phyloP scores from a whole-genome alignment of 805 yeast species.

The Wickerhamiella hasegawae region DNA sequence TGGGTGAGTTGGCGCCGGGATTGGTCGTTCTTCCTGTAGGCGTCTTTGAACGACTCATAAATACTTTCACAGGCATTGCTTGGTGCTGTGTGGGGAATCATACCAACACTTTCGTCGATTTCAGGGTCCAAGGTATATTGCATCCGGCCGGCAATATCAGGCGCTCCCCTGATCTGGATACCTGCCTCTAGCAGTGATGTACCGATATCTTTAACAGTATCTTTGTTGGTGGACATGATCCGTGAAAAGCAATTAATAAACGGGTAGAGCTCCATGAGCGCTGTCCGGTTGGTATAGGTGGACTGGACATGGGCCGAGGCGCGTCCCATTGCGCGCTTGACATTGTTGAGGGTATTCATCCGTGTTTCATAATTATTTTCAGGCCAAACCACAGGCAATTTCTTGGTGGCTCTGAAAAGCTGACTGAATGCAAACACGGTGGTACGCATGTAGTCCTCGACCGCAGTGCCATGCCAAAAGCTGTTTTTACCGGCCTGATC shows the following conservation, averaged over 20 bases:
- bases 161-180: background rate
- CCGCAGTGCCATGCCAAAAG: background rate
- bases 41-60: background rate
- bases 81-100: background rate
- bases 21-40: background rate
- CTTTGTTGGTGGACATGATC: background rate
- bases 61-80: background rate
- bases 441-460: slow-evolving; percentile 2
- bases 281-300: background rate
- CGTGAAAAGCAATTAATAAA: background rate
- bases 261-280: slow-evolving; percentile 2
- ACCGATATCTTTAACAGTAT: background rate
- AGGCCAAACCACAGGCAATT: background rate
- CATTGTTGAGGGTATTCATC: background rate
- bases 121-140: background rate
- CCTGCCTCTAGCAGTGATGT: background rate
- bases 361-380: slow-evolving; percentile 1
- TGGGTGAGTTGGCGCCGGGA: background rate
- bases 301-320: background rate
- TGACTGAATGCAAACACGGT: slow-evolving; percentile 1
- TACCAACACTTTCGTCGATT: background rate
- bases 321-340: background rate
- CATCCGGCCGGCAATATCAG: background rate
- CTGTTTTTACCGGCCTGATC: background rate
- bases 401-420: slow-evolving; percentile 1